Conservation (phyloP, 2,329 filamentous ascomycete genomes). For the Trichoderma atroviride region DNA sequence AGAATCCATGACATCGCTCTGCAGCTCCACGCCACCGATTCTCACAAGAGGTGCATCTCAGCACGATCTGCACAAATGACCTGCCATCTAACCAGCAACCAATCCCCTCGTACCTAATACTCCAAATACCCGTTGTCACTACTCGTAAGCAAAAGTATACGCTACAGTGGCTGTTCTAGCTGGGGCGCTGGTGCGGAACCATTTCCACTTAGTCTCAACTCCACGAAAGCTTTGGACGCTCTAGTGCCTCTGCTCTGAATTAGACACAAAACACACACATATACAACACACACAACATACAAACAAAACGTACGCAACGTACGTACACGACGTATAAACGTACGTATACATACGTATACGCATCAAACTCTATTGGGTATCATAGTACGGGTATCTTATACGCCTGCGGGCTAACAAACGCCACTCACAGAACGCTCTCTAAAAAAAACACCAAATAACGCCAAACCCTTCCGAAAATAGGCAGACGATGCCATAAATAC, state of each 20-base stretch:
- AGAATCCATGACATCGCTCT: not conserved
- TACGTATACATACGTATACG: conserved; percentile 32
- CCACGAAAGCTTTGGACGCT: not conserved
- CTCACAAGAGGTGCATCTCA: not conserved
- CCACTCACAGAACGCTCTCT: conserved; percentile 32
- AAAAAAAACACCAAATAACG: conserved; percentile 16
- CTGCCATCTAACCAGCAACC: not conserved
- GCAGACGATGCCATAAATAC: conserved; percentile 22
- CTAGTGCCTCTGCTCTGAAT: not conserved
- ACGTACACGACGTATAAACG: conserved; percentile 32
- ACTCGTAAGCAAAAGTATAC: not conserved
- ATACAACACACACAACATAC: conserved; percentile 29
- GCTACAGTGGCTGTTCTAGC: not conserved
- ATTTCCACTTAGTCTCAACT: not conserved
- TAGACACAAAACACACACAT: conserved; percentile 18
- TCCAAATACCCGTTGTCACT: not conserved
- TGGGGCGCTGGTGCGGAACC: not conserved
- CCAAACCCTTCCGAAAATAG: conserved; percentile 14
- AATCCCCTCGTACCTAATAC: not conserved
- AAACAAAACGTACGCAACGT: conserved; percentile 31
- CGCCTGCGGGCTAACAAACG: conserved; percentile 29
- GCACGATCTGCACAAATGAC: not conserved
- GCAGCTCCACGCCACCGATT: not conserved
- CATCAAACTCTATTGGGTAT: conserved; percentile 30
- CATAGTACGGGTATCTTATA: conserved; percentile 29